Percentiles rank a stretch among this genome's conserved stretches.
phyloP scores from a whole-genome alignment of 768 basidiomycete genomes.

The Mycena olivaceomarginata region DNA sequence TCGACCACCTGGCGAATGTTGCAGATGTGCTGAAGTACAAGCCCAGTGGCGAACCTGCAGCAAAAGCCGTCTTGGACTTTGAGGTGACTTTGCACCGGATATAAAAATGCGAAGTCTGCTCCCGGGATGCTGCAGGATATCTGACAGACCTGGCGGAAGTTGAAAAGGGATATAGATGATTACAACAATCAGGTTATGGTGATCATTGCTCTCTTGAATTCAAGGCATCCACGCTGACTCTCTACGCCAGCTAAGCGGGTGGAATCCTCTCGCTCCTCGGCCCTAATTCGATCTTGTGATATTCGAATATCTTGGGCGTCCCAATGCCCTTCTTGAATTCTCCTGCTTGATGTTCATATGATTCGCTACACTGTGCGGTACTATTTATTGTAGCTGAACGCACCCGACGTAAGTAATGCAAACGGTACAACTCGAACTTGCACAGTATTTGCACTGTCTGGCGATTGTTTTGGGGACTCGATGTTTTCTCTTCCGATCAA shows the following conservation, averaged over 20 bases:
- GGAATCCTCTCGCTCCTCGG: background rate
- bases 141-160: background rate
- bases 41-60: background rate
- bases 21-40: background rate
- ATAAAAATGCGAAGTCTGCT: background rate
- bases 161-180: background rate
- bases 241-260: background rate
- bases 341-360: no score
- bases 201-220: background rate
- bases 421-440: no score
- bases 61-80: background rate
- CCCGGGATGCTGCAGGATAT: conserved; percentile 1
- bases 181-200: background rate
- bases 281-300: no score
- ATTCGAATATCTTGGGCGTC: no score
- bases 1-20: conserved; percentile 1
- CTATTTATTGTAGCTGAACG: no score
- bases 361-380: no score
- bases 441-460: no score
- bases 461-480: no score
- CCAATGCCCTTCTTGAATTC: no score
- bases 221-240: background rate
- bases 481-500: no score
- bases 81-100: background rate
- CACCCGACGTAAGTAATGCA: no score